Evolutionary conservation across 805 yeast species (phyloP).

Genomic region (Wickerhamomyces ciferrii): DNA sequence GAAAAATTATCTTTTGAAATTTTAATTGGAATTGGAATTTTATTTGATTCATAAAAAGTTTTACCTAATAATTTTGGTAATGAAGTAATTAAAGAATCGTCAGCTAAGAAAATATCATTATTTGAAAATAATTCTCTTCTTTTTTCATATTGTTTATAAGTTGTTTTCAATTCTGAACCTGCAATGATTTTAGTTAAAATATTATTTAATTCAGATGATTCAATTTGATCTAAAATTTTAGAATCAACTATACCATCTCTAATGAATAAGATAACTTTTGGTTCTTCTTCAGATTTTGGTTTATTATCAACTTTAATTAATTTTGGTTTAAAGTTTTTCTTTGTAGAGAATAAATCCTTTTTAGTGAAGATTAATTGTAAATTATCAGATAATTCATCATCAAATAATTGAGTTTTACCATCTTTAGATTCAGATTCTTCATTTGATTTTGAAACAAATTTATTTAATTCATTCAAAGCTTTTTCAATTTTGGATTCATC

Average conservation of each 20-base stretch:
- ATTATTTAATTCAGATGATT: slow-evolving; percentile 21
- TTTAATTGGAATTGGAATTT: slow-evolving; percentile 65
- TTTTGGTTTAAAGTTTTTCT: slow-evolving; percentile 36
- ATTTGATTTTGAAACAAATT: slow-evolving; percentile 39
- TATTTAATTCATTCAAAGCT: slow-evolving; percentile 62
- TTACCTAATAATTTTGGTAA: slow-evolving; percentile 85
- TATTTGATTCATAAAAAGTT: slow-evolving; percentile 58
- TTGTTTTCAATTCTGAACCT: slow-evolving; percentile 71
- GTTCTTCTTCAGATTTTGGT: slow-evolving; percentile 30
- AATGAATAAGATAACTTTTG: slow-evolving; percentile 57
- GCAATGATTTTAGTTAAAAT: slow-evolving; percentile 50
- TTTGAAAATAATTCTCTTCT: slow-evolving; percentile 67
- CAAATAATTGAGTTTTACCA: slow-evolving; percentile 47
- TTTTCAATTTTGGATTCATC: slow-evolving; percentile 31
- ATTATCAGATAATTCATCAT: slow-evolving; percentile 38
- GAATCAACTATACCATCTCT: slow-evolving; percentile 51
- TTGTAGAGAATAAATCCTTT: slow-evolving; percentile 57
- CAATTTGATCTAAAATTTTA: slow-evolving; percentile 21
- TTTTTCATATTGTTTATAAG: slow-evolving; percentile 84
- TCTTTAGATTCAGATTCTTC: slow-evolving; percentile 15
- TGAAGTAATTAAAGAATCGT: slow-evolving; percentile 73
- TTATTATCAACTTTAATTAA: slow-evolving; percentile 36
- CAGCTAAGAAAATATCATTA: slow-evolving; percentile 77
- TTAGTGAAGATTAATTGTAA: slow-evolving; percentile 60
- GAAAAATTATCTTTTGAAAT: slow-evolving; percentile 36